Evolutionary conservation across 257 asterid species (phyloP), one percentile per base, ranked within the genome.

Genomic region (Solanum clarkiae): DNA sequence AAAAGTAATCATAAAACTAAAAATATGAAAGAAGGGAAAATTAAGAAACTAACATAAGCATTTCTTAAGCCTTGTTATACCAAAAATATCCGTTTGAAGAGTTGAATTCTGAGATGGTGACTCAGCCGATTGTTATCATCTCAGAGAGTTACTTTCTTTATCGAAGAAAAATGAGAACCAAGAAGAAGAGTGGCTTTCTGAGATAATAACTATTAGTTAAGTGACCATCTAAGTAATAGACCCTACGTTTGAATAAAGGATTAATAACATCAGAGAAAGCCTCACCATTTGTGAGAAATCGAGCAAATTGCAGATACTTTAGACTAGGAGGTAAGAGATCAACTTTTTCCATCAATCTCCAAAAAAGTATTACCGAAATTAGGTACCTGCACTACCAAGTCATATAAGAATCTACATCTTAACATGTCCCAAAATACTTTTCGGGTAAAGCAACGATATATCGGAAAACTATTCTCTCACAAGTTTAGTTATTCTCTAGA

Each of bases 201-300:
- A 20, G 7, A 57, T 18, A 56, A 56, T 56, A 7, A 18, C 12
- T 18, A 18, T 59, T 10, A 59, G 66, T 59, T 59, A 1, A 59
- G 3, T n/a, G 0, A n/a, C 32, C 3, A 59, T 59, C 66, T 59
- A 59, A 59, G 32, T 10, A 59, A 2, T 59, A 7, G 1, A 59
- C 8, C 32, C 15, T n/a, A 10, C 29, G 4, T 45, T 10, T 75
- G 80, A 47, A n/a, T 40, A 13, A 7, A 45, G 47, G 0, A 75
- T 49, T 4, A 49, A 22, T 42, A 47, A 75, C 26, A 3, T 77
- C 26, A 15, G 79, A 51, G 82, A 9, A 49, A 24, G 71, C 18
- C 93, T 88, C 24, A 94, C 98, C 98, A 22, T 90, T 94, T 86
- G 89, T 95, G 7, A 94, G 91, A 88, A 94, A 95, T 10, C 96